Evolutionary conservation across 2,329 filamentous ascomycete species (phyloP).

Genomic region (Pyrenophora tritici-repentis): DNA sequence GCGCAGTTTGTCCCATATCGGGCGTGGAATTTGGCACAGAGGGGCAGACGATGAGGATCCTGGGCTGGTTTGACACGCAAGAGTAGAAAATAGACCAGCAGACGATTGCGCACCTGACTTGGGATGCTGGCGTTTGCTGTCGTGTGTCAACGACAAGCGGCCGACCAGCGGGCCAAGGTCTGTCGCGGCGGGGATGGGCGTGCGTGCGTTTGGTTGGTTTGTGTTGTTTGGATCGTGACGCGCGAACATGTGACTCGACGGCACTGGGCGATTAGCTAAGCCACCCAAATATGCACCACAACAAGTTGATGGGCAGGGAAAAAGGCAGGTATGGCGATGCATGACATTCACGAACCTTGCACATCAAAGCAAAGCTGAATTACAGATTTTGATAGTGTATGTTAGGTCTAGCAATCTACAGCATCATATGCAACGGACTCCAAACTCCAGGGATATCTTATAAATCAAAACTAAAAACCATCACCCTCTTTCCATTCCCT

Average conservation of each 20-base stretch:
- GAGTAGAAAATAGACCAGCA: slow-evolving; percentile 13
- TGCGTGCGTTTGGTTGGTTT: slow-evolving; percentile 18
- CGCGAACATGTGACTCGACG: slow-evolving; percentile 17
- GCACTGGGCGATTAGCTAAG: slow-evolving; percentile 15
- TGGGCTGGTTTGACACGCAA: slow-evolving; percentile 15
- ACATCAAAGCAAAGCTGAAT: background rate
- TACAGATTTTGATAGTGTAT: background rate
- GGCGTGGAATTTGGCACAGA: slow-evolving; percentile 8
- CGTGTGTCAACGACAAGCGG: slow-evolving; percentile 25
- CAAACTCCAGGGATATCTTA: background rate
- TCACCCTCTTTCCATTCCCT: slow-evolving; percentile 61
- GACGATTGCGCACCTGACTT: slow-evolving; percentile 30
- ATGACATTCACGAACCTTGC: too few relatives aligned
- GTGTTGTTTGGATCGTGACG: slow-evolving; percentile 38
- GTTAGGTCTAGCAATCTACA: background rate
- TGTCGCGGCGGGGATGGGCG: slow-evolving; percentile 15
- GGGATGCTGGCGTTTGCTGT: slow-evolving; percentile 38
- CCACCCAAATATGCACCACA: background rate
- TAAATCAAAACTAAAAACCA: slow-evolving; percentile 51
- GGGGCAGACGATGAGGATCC: slow-evolving; percentile 3
- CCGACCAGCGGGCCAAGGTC: slow-evolving; percentile 24
- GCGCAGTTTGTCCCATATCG: slow-evolving; percentile 1
- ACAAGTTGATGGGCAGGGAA: too few relatives aligned
- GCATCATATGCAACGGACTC: background rate
- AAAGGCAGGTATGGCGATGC: too few relatives aligned